Percentiles rank a stretch among this genome's conserved stretches.
Evolutionary conservation across 2,329 filamentous ascomycete species (phyloP).

Genomic region (Alternaria triticina): DNA sequence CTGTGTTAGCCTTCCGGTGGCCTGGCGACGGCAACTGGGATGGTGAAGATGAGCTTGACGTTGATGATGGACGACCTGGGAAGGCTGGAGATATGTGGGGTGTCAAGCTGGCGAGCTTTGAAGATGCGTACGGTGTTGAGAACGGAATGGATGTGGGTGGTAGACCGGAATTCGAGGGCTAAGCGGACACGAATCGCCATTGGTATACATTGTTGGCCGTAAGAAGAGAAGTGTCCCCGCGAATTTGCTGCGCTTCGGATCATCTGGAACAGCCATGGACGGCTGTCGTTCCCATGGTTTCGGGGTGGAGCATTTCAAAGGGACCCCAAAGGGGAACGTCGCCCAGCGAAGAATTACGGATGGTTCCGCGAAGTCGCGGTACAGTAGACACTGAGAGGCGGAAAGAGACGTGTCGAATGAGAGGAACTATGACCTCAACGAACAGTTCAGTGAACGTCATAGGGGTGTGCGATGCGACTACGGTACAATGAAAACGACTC

Average conservation of each 20-base stretch:
- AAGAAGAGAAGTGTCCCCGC: no score
- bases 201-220: no score
- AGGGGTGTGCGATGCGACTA: neutral
- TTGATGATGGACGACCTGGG: constrained; percentile 3
- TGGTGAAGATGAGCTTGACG: constrained; percentile 22
- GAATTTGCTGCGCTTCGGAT: neutral
- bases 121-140: constrained; percentile 46
- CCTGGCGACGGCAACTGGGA: constrained; percentile 32
- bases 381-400: neutral
- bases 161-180: constrained; percentile 39
- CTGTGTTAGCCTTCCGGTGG: constrained; percentile 48
- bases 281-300: neutral
- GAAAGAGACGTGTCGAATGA: neutral
- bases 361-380: neutral
- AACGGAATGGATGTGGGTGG: constrained; percentile 42
- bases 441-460: no score
- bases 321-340: neutral
- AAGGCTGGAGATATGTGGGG: constrained; percentile 38
- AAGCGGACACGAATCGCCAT: no score
- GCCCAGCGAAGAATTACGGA: neutral
- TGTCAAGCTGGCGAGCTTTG: constrained; percentile 44
- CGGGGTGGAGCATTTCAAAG: neutral
- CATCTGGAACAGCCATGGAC: neutral
- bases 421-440: no score
- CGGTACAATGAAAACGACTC: neutral